Evolutionary conservation across 192 early-diverging fungal genomes (phyloP).

Genomic region (Linnemannia zychae): DNA sequence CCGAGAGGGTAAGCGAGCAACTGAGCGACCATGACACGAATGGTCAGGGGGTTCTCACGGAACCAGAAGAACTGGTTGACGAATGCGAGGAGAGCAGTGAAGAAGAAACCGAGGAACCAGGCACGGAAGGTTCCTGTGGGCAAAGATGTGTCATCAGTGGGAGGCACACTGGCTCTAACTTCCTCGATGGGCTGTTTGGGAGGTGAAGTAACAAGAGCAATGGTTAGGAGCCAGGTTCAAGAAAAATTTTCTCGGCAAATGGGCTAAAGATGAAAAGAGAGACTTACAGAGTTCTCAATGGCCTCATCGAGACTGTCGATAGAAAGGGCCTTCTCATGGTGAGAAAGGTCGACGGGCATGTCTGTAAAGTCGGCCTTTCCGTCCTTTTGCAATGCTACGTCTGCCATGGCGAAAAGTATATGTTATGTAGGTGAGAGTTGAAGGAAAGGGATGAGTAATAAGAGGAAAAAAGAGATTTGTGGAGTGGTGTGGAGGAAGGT

Average conservation of each 20-base stretch:
- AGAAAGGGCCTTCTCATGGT: slow-evolving; percentile 30
- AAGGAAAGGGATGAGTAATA: background rate
- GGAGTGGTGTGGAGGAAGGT: background rate
- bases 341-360: slow-evolving; percentile 17
- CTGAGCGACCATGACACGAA: slow-evolving; percentile 78
- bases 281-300: slow-evolving; percentile 60
- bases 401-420: slow-evolving; percentile 29
- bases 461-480: background rate
- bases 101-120: slow-evolving; percentile 80
- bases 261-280: too few relatives aligned
- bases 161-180: slow-evolving; percentile 77
- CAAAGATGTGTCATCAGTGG: slow-evolving; percentile 74
- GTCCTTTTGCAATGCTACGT: slow-evolving; percentile 31
- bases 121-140: slow-evolving; percentile 82
- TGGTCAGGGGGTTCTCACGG: slow-evolving; percentile 82
- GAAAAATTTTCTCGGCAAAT: too few relatives aligned
- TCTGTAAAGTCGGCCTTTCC: slow-evolving; percentile 21
- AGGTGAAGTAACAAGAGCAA: background rate
- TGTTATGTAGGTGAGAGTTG: background rate
- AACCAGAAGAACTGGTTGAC: slow-evolving; percentile 91
- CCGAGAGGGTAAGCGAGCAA: slow-evolving; percentile 85
- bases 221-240: background rate
- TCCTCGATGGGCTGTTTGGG: slow-evolving; percentile 74
- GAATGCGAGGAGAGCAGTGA: slow-evolving; percentile 72
- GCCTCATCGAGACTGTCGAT: slow-evolving; percentile 28